Conservation (phyloP, 768 basidiomycete species). For the Mycena leptocephala region DNA sequence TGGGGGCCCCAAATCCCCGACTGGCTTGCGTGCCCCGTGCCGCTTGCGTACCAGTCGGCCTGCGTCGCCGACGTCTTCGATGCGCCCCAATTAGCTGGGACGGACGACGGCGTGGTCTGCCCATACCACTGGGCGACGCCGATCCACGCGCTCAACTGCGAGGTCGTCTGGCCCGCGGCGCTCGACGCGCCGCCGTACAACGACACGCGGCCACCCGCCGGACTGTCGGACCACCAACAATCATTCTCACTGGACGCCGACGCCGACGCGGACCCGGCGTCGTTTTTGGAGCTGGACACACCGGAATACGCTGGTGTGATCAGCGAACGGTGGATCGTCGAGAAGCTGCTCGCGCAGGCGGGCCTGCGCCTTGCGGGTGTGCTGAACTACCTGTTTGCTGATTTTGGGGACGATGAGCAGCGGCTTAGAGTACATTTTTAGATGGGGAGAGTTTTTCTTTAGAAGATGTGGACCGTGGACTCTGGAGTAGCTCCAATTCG, state of each 20-base stretch:
- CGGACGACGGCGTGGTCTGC: conserved; percentile 76
- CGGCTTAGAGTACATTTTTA: no score
- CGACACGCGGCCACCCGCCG: conserved; percentile 25
- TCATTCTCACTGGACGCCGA: not conserved
- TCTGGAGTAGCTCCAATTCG: no score
- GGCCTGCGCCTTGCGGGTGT: conserved; percentile 89
- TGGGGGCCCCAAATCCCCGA: conserved; percentile 72
- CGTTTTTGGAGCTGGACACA: conserved; percentile 84
- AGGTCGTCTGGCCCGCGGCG: conserved; percentile 83
- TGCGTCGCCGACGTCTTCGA: not conserved
- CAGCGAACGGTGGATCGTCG: conserved; percentile 77
- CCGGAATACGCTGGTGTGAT: conserved; percentile 85
- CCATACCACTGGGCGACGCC: conserved; percentile 86
- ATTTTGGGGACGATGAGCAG: conserved; percentile 41
- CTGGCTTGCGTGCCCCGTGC: conserved; percentile 83
- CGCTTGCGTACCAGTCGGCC: not conserved
- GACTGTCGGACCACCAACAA: not conserved
- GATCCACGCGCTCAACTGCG: conserved; percentile 87
- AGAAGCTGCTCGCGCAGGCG: conserved; percentile 87
- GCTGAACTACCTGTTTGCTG: conserved; percentile 82
- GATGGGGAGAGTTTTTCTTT: no score
- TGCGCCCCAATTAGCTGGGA: conserved; percentile 47
- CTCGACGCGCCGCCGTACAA: conserved; percentile 69
- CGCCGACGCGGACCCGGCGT: conserved; percentile 16
- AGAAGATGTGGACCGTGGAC: no score